Conservation (phyloP, 2,329 filamentous ascomycete genomes). For the Simplicillium sp. region DNA sequence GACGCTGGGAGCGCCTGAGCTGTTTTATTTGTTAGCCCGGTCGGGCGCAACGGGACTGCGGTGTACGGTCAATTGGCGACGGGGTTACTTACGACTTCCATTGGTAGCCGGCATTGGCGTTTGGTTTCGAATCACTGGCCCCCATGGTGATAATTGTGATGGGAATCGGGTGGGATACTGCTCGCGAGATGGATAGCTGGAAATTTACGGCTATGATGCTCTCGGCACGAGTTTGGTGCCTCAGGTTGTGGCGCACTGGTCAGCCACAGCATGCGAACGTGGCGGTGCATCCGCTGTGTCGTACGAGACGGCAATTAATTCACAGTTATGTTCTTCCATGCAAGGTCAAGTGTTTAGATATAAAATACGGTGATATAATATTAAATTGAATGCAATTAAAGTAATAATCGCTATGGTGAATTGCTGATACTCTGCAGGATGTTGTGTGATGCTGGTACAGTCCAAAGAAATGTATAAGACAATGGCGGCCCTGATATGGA, state of each 20-base stretch:
- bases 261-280: neutral
- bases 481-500: too few relatives aligned
- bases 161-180: neutral
- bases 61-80: neutral
- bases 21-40: conserved; percentile 16
- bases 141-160: conserved; percentile 36
- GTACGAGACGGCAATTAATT: too few relatives aligned
- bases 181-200: neutral
- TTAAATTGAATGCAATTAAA: too few relatives aligned
- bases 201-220: neutral
- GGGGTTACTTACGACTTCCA: conserved; percentile 45
- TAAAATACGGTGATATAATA: too few relatives aligned
- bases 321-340: too few relatives aligned
- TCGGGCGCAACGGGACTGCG: too few relatives aligned
- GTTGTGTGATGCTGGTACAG: too few relatives aligned
- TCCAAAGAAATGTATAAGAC: too few relatives aligned
- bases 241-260: neutral
- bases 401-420: too few relatives aligned
- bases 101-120: conserved; percentile 22
- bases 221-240: neutral
- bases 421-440: too few relatives aligned
- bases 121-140: conserved; percentile 45
- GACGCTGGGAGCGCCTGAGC: conserved; percentile 42
- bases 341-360: too few relatives aligned
- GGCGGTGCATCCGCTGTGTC: too few relatives aligned